Percentiles rank a stretch among this genome's conserved stretches.
These are phyloP conservation scores for Parastagonospora nodorum DNA, from an alignment of 2,329 filamentous ascomycete species.

Conservation along the genomic window DNA sequence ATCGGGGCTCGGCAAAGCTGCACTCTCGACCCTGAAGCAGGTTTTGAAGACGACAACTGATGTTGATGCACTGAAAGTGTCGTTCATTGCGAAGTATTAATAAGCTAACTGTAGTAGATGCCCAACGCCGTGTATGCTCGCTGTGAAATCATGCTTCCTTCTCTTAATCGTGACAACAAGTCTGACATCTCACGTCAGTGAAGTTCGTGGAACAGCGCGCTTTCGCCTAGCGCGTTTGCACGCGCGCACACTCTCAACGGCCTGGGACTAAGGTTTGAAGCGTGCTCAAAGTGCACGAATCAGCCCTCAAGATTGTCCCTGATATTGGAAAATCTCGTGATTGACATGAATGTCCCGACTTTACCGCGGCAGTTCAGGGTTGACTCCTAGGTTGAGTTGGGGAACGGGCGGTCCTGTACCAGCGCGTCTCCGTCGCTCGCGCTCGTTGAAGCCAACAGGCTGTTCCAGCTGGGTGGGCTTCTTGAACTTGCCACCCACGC, in stretches of 20 bases:
- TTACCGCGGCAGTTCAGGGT: slow-evolving; percentile 28
- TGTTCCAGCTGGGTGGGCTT: slow-evolving; percentile 48
- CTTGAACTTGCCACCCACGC: slow-evolving; percentile 65
- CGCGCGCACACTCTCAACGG: not conserved
- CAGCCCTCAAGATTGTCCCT: not conserved
- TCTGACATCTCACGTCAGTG: slow-evolving; percentile 2
- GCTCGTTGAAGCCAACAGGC: slow-evolving; percentile 56
- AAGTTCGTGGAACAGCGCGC: not conserved
- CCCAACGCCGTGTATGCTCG: slow-evolving; percentile 6
- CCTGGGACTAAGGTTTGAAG: not conserved
- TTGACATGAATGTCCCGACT: not conserved
- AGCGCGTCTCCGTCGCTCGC: slow-evolving; percentile 65
- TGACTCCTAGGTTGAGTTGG: slow-evolving; percentile 24
- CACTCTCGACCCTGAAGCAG: not conserved
- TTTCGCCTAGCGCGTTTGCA: not conserved
- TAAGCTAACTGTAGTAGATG: not conserved
- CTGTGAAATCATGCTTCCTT: not conserved
- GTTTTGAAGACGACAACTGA: no score
- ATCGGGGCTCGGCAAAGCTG: slow-evolving; percentile 7
- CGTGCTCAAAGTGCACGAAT: not conserved
- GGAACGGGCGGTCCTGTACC: slow-evolving; percentile 62
- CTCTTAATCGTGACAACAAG: not conserved
- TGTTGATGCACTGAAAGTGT: no score
- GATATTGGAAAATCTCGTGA: not conserved
- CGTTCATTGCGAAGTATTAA: not conserved